phyloP scores from a whole-genome alignment of 108 stramenopile species.

The Pseudonitzschia delicatissima region DNA sequence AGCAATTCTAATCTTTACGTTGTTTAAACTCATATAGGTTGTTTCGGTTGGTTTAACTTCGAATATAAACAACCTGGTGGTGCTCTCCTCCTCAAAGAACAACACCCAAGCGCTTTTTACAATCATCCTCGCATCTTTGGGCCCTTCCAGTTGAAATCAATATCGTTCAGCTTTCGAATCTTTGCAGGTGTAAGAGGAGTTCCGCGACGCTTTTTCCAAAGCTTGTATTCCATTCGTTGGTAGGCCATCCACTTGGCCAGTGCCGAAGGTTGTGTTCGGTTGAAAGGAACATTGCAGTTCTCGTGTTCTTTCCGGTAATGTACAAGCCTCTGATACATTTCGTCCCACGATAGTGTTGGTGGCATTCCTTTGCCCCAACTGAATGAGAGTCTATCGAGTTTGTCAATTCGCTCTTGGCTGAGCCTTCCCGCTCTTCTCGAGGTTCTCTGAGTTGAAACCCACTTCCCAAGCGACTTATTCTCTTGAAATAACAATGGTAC shows the following conservation, averaged over 20 bases:
- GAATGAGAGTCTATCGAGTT: neutral
- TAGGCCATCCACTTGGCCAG: neutral
- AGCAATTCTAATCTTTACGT: no score
- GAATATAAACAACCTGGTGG: no score
- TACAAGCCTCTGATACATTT: neutral
- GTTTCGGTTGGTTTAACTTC: no score
- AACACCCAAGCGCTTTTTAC: no score
- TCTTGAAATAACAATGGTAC: neutral
- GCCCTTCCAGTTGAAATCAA: neutral
- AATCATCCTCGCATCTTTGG: neutral
- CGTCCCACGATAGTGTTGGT: neutral
- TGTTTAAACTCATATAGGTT: no score
- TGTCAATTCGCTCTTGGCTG: neutral
- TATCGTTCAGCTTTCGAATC: neutral
- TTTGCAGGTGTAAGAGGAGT: neutral
- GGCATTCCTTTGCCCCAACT: neutral
- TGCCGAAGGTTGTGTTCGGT: neutral
- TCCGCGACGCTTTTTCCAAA: neutral
- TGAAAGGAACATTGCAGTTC: neutral
- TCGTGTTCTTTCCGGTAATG: neutral
- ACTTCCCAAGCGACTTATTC: neutral
- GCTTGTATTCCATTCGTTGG: constrained; percentile 6
- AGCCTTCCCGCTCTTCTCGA: neutral
- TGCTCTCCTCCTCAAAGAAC: no score
- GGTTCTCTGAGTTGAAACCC: neutral